A percentile compares a stretch with the other conserved stretches of the same genome.
Conservation (phyloP, 495 filamentous ascomycete species). For the Penicillium cataractarum region DNA sequence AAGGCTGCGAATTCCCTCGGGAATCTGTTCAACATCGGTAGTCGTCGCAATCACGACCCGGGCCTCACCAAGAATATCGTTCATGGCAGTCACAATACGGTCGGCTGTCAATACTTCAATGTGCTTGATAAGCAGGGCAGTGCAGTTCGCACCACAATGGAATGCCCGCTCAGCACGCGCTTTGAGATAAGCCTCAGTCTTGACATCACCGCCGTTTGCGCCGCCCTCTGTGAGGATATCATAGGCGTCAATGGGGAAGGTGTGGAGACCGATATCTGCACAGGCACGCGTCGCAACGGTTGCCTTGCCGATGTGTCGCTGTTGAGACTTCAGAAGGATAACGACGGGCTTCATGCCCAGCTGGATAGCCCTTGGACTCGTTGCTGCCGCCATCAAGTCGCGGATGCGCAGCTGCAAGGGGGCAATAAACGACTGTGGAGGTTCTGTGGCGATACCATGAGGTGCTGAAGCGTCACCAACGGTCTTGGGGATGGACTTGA, state of each 20-base stretch:
- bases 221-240: constrained; percentile 91
- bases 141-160: constrained; percentile 80
- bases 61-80: constrained; percentile 71
- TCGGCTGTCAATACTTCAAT: constrained; percentile 91
- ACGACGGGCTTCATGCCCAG: constrained; percentile 85
- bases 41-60: constrained; percentile 90
- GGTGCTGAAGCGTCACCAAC: constrained; percentile 38
- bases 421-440: constrained; percentile 58
- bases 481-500: constrained; percentile 59
- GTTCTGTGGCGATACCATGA: constrained; percentile 50
- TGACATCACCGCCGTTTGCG: constrained; percentile 83
- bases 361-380: constrained; percentile 82
- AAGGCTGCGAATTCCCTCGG: constrained; percentile 83
- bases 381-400: constrained; percentile 85
- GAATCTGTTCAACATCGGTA: constrained; percentile 90
- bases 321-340: constrained; percentile 84
- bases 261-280: constrained; percentile 86
- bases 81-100: constrained; percentile 80
- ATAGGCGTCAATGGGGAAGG: constrained; percentile 87
- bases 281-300: constrained; percentile 76
- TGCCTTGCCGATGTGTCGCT: constrained; percentile 88
- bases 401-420: constrained; percentile 74
- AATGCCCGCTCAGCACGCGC: constrained; percentile 86
- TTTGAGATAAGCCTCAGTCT: constrained; percentile 87
- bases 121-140: constrained; percentile 81